Evolutionary conservation across 2,329 filamentous ascomycete species (phyloP), one percentile per base, ranked within the genome.

Genomic region (Chlorencoelia australis): DNA sequence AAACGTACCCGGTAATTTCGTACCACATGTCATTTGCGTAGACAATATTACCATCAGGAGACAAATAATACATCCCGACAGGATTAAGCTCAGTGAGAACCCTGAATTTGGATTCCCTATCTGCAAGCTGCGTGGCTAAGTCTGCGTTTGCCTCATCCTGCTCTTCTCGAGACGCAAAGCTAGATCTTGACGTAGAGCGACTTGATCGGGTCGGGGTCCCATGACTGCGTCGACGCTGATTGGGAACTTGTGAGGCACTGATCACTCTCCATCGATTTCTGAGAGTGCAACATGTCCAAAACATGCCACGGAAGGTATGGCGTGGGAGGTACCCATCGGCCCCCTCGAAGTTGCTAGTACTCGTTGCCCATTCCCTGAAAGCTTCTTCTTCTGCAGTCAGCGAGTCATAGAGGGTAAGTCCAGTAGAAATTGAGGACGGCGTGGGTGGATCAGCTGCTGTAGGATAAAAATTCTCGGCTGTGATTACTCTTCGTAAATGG

Each of bases 41-140:
- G 1, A 69, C 73, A 39, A 86, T 71, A 25, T 71, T 69, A 9
- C 80, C 81, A 32, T 69, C 62, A 2, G 68, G 64, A 50, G 82
- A 72, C 8, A 77, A 73, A 40, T 86, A 81, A 50, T 79, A 82
- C 60, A 86, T 78, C 13, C 81, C 82, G 1, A 83, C 75, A 0
- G 82, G 82, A 2, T 82, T 76, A 34, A 84, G 78, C 48, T 84
- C 79, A 2, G 80, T 76, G 58, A 86, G 79, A 4, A 74, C 66
- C 6, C 76, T 75, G 46, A 85, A 84, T 37, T 76, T 73, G 20
- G 73, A 72, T 38, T 80, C 73, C 29, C 70, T 67, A 40, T 68
- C 61, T 7, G 17, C 24, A 3, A n/a, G n/a, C n/a, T n/a, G n/a
- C n/a, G n/a, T n/a, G n/a, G n/a, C n/a, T n/a, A n/a, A n/a, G n/a